Evolutionary conservation across 306 rosid species (phyloP), one percentile per base, ranked within the genome.

Genomic region (Senna siamea): DNA sequence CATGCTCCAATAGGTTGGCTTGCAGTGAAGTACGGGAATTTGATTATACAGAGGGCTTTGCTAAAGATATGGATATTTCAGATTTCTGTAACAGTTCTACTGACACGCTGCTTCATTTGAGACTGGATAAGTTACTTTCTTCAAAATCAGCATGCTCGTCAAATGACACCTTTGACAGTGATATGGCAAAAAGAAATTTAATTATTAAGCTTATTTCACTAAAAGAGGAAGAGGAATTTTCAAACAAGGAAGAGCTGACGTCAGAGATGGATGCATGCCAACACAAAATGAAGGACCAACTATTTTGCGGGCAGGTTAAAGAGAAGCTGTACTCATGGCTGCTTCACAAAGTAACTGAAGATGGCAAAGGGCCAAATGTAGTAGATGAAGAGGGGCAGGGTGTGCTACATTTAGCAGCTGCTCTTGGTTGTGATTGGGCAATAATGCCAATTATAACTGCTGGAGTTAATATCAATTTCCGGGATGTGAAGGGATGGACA

Each of bases 11-110:
- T 80, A 90, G 98, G 86, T 74, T 88, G 79, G 96, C 98, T 34
- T 92, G 96, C 63, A 92, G 98, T 79, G 98, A 92, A 86, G 91
- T 92, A 57, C 84, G 91, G 78, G 98, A 92, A 65, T 92, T 92
- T 66, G 88, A 92, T 64, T 92, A 82, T 74, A 52, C 43, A 60
- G 85, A 79, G 54, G 86, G 85, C 66, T 81, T 78, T 46, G 57
- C 76, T 26, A 58, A 75, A 66, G 82, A 73, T 73, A 68, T 80
- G 43, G 86, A 88, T 69, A 9, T 82, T 61, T 51, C 80, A 51
- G 78, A 84, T 51, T 62, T 80, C 72, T 80, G 74, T 48, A 26
- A 38, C 82, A 75, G 64, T 55, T 72, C 86, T 69, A 44, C 67
- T 74, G 97, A 89, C 77, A 80, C 74, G 72, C 22, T 0, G 76